phyloP scores from a whole-genome alignment of 2,329 filamentous ascomycete genomes.

The Fusarium tuaranense region DNA sequence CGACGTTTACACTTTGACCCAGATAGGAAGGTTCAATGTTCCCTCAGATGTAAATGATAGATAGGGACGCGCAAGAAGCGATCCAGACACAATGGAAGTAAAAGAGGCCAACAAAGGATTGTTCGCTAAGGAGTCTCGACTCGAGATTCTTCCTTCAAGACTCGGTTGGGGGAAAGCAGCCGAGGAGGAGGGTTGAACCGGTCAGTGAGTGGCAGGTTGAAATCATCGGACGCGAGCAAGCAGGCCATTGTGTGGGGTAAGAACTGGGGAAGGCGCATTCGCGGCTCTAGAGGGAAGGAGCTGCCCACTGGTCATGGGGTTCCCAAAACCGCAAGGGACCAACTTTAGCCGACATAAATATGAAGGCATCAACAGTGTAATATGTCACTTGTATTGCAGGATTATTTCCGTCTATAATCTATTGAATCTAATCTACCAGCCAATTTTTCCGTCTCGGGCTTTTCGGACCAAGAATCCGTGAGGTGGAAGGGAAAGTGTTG shows the following conservation, averaged over 20 bases:
- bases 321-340: neutral
- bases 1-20: slow-evolving; percentile 6
- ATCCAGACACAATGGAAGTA: neutral
- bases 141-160: slow-evolving; percentile 3
- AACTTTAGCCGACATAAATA: neutral
- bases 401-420: neutral
- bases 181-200: slow-evolving; percentile 25
- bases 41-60: neutral
- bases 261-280: slow-evolving; percentile 35
- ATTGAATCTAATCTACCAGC: neutral
- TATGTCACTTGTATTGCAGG: neutral
- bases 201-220: slow-evolving; percentile 19
- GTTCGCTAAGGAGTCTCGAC: neutral
- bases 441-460: neutral
- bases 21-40: slow-evolving; percentile 21
- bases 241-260: slow-evolving; percentile 41
- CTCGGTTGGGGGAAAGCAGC: slow-evolving; percentile 24
- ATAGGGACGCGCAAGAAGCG: neutral
- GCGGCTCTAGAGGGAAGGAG: slow-evolving; percentile 10
- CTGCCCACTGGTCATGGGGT: slow-evolving; percentile 12
- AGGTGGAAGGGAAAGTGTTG: neutral
- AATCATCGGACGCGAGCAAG: slow-evolving; percentile 23
- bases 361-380: neutral
- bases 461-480: slow-evolving; percentile 1
- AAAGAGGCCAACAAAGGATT: neutral